These are phyloP conservation scores for Pichia gijzeniarum DNA, from an alignment of 805 yeast species.

Conservation along the genomic window DNA sequence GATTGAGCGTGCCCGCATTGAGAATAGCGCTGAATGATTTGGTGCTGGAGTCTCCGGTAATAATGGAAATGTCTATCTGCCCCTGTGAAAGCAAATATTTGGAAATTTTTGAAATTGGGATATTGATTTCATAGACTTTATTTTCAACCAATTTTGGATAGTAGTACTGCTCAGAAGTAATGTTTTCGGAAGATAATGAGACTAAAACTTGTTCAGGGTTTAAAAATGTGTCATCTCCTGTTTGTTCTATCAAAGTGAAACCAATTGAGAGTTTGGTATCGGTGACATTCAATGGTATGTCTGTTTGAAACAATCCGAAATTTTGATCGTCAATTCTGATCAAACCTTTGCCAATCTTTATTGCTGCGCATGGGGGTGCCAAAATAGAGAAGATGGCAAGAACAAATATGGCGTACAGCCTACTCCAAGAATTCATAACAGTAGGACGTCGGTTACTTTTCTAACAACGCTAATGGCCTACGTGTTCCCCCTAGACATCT, in stretches of 20 bases:
- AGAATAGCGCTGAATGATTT: slow-evolving; percentile 12
- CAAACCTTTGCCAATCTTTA: slow-evolving; percentile 12
- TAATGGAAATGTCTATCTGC: slow-evolving; percentile 18
- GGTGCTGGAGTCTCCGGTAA: slow-evolving; percentile 25
- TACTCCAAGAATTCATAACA: background rate
- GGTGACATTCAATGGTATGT: slow-evolving; percentile 14
- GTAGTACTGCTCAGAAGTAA: slow-evolving; percentile 16
- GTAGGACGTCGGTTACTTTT: background rate
- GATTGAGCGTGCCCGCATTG: slow-evolving; percentile 18
- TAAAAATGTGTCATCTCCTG: background rate
- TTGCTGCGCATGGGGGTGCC: slow-evolving; percentile 1
- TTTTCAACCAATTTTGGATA: slow-evolving; percentile 18
- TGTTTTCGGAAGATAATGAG: slow-evolving; percentile 14
- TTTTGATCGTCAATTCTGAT: slow-evolving; percentile 15
- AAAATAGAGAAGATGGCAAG: background rate
- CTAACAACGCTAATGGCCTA: too few relatives aligned
- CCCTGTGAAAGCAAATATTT: slow-evolving; percentile 18
- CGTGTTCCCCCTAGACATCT: too few relatives aligned
- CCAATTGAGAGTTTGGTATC: slow-evolving; percentile 15
- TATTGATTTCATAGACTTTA: slow-evolving; percentile 9
- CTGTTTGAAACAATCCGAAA: slow-evolving; percentile 2
- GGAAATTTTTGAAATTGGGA: slow-evolving; percentile 21
- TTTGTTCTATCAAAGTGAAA: slow-evolving; percentile 15
- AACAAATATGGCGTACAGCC: background rate
- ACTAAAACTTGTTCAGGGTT: slow-evolving; percentile 26